Base-by-base conservation (phyloP, 805 yeast species). In the Myxozyma kluyveri region DNA sequence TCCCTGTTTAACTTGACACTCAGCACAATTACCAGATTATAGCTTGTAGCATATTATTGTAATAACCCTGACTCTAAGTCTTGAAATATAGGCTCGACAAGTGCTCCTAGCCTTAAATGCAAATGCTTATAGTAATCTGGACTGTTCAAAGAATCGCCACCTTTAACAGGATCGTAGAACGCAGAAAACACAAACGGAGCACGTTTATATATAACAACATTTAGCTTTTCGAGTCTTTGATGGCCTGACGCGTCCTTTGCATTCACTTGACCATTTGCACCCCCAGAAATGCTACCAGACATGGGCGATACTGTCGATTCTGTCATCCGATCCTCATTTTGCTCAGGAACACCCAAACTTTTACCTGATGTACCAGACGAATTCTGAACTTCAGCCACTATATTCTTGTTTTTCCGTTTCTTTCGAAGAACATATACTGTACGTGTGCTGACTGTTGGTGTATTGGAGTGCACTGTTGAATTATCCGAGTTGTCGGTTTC, bases 111-210 rank as follows among this genome's bases (percentile, higher is more conserved):
- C 17, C 60, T 33, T 5, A 56, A 43, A 49, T 56, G 60, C 36
- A 56, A 27, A 7, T 41, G 19, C 24, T 36, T 44, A 32, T 56
- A 56, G 31, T 50, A 56, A 9, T 35, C 52, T 14, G 54, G 44
- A 33, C 33, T 31, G 3, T 27, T 14, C 10, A 56, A 47, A 22
- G 45, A 32, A 22, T 35, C 24, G n/a, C 38, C 21, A 14, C 47
- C 45, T 31, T 32, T 32, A n/a, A 4, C 22, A 12, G 60, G 49
- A 32, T 56, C 60, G 27, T 31, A 56, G 29, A 56, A 56, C 4
- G 60, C 60, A 4, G 60, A 56, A 31, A 56, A 56, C 2, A 56
- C 21, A 26, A 54, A 56, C 42, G 60, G 60, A 18, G 59, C 57
- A 5, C 60, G 54, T 31, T 56, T 56, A 37, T 56, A 56, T 14